These are phyloP conservation scores for Saccharum officinarum DNA, from an alignment of 176 grass and related monocot genomes.

Conservation along the genomic window DNA sequence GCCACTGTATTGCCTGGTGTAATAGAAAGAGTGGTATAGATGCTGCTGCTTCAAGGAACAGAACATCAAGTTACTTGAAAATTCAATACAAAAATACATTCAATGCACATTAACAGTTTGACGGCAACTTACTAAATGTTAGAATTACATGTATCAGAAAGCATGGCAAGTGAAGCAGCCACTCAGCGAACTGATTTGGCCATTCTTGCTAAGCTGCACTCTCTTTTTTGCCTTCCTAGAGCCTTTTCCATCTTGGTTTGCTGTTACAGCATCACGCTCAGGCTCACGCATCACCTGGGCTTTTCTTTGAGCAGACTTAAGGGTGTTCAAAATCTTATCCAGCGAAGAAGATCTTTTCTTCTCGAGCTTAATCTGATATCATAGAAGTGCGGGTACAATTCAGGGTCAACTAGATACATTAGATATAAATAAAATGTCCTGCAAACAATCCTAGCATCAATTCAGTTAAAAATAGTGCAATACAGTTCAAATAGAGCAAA, in stretches of 20 bases:
- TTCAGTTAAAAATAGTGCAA: background rate
- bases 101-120: background rate
- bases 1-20: background rate
- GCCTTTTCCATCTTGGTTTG: slow-evolving; percentile 48
- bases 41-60: slow-evolving; percentile 10
- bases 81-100: background rate
- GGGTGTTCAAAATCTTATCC: slow-evolving; percentile 81
- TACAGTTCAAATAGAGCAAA: slow-evolving; percentile 5
- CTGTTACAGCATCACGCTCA: slow-evolving; percentile 44
- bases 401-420: slow-evolving; percentile 17
- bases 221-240: slow-evolving; percentile 50
- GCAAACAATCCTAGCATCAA: slow-evolving; percentile 15
- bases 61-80: background rate
- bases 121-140: slow-evolving; percentile 33
- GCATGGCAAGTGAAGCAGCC: slow-evolving; percentile 95
- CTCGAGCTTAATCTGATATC: slow-evolving; percentile 75
- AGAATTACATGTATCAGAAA: slow-evolving; percentile 49
- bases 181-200: slow-evolving; percentile 79
- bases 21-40: background rate
- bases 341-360: slow-evolving; percentile 86
- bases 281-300: slow-evolving; percentile 71
- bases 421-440: background rate
- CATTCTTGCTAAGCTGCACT: slow-evolving; percentile 46
- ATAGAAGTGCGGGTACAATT: slow-evolving; percentile 14
- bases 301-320: slow-evolving; percentile 79